A percentile compares a stretch with the other conserved stretches of the same genome.
These are phyloP conservation scores for Alisma plantagoaquatica DNA, from an alignment of 106 monocot species.

Conservation along the genomic window DNA sequence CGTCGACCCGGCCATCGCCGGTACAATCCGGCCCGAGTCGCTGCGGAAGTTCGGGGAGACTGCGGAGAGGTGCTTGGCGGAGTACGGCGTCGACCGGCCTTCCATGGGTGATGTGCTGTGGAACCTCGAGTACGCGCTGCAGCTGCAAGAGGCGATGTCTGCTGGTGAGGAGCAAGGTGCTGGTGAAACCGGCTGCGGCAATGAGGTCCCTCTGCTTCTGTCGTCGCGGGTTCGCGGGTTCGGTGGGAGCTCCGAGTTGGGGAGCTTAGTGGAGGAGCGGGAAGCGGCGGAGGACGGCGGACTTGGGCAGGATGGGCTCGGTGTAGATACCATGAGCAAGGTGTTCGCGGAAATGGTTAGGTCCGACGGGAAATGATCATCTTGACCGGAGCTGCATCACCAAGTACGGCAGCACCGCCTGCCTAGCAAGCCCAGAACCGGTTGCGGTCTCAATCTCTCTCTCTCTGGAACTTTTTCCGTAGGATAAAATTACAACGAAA, in stretches of 20 bases:
- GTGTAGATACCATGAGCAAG: constrained; percentile 50
- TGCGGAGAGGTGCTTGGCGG: constrained; percentile 28
- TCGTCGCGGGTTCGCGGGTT: neutral
- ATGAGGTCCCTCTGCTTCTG: constrained; percentile 9
- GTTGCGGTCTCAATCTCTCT: neutral
- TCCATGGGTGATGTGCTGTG: constrained; percentile 32
- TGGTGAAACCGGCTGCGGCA: neutral
- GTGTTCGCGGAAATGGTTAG: constrained; percentile 72
- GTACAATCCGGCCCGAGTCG: constrained; percentile 7
- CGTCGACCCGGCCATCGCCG: constrained; percentile 20
- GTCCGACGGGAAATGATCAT: constrained; percentile 61
- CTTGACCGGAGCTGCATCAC: no score
- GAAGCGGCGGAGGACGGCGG: neutral
- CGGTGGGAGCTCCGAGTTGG: neutral
- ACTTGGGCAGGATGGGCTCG: neutral
- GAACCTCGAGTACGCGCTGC: constrained; percentile 27
- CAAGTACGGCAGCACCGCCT: no score
- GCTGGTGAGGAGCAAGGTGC: neutral
- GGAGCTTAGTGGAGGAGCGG: neutral
- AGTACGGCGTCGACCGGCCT: constrained; percentile 31
- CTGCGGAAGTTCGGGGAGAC: constrained; percentile 43
- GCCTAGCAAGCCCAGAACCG: no score
- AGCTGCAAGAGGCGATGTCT: constrained; percentile 17
- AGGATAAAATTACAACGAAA: no score
- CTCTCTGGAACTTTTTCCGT: no score